These are phyloP conservation scores for Rhynchosporium agropyri DNA, from an alignment of 2,329 filamentous ascomycete species.

Conservation along the genomic window DNA sequence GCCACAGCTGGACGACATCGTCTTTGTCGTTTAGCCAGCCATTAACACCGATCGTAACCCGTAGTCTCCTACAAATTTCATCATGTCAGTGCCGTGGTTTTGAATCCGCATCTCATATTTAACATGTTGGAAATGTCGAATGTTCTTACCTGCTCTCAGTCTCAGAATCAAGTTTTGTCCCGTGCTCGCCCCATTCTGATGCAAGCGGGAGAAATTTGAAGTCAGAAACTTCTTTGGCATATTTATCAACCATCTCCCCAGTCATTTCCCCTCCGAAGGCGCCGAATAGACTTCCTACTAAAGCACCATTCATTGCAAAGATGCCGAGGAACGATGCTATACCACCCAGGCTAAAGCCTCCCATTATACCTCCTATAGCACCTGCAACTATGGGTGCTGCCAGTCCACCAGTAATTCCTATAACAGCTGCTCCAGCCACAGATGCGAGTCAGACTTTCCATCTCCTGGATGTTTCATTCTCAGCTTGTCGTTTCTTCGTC, in stretches of 20 bases:
- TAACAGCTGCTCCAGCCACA: slow-evolving; percentile 82
- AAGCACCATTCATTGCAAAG: slow-evolving; percentile 80
- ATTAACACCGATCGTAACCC: slow-evolving; percentile 83
- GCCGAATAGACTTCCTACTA: slow-evolving; percentile 86
- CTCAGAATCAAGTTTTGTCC: slow-evolving; percentile 35
- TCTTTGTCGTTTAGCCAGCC: slow-evolving; percentile 79
- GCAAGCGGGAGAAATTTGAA: slow-evolving; percentile 75
- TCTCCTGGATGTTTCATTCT: slow-evolving; percentile 68
- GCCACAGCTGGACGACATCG: slow-evolving; percentile 81
- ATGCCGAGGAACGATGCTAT: slow-evolving; percentile 85
- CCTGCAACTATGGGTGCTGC: slow-evolving; percentile 87
- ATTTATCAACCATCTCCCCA: slow-evolving; percentile 83
- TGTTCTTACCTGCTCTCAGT: slow-evolving; percentile 39
- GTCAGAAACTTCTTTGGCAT: slow-evolving; percentile 85
- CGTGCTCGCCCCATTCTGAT: slow-evolving; percentile 41
- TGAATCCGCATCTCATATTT: not conserved
- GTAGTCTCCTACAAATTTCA: slow-evolving; percentile 52
- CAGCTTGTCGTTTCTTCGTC: slow-evolving; percentile 69
- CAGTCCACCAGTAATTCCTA: slow-evolving; percentile 90
- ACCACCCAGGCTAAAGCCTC: slow-evolving; percentile 80
- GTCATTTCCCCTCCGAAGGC: slow-evolving; percentile 82
- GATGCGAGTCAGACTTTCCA: slow-evolving; percentile 91
- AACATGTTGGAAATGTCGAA: not conserved
- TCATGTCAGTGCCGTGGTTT: not conserved
- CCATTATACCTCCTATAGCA: slow-evolving; percentile 81